Conservation (phyloP, 75 land plant species). For the Pinus taeda region DNA sequence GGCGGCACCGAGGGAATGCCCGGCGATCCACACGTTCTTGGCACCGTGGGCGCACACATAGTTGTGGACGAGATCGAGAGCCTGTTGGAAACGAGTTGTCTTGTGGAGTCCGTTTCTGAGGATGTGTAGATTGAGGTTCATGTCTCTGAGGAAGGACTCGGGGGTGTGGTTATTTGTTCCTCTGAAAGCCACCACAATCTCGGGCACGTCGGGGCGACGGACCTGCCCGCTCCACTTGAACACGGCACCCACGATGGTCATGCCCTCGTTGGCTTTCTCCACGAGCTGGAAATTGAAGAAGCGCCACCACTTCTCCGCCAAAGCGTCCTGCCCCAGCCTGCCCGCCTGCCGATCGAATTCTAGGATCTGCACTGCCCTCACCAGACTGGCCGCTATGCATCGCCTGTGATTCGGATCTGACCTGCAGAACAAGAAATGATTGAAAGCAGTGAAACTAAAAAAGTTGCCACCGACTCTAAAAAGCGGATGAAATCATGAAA, state of each 20-base stretch:
- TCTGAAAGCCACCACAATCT: constrained; percentile 56
- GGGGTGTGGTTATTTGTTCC: constrained; percentile 38
- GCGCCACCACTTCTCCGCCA: constrained; percentile 68
- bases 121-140: constrained; percentile 35
- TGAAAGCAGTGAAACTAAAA: too few species aligned
- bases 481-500: too few species aligned
- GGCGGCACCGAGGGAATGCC: constrained; percentile 74
- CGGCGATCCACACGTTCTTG: constrained; percentile 46
- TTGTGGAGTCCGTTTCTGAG: constrained; percentile 40
- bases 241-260: constrained; percentile 53
- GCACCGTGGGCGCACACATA: not conserved
- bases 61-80: constrained; percentile 19
- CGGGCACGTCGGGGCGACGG: constrained; percentile 10
- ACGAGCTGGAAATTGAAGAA: constrained; percentile 41
- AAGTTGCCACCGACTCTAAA: too few species aligned
- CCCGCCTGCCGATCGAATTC: constrained; percentile 50
- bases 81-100: constrained; percentile 43
- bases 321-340: constrained; percentile 26
- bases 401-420: constrained; percentile 35
- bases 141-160: constrained; percentile 30
- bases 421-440: not conserved
- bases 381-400: constrained; percentile 56
- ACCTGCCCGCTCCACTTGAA: constrained; percentile 24
- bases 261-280: constrained; percentile 32
- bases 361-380: constrained; percentile 52